Base-by-base conservation (phyloP, 1,284 basidiomycete genomes). In the Trametes sp. region DNA sequence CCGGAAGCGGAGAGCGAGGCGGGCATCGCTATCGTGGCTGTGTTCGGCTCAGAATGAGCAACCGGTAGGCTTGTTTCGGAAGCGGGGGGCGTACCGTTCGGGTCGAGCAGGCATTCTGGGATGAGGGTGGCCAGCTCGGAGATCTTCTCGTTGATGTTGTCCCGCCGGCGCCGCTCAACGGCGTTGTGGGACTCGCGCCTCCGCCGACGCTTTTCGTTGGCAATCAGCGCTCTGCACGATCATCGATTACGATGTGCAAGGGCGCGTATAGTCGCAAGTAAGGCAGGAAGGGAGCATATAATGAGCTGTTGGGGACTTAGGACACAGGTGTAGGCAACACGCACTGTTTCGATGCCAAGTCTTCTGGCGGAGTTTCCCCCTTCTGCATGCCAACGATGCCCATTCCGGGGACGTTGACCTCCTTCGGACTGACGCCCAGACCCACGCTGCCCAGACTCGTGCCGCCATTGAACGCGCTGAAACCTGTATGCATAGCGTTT, bases 141-240 rank as follows among this genome's bases (percentile, higher is more conserved):
- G 70, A 97, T 97, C 77, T 93, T 93, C 79, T 96, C 95, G 77
- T 97, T 97, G 76, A 97, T 97, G 75, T 95, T 96, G 74, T 96
- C 95, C 50, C 95, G 77, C 57, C 95, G 76, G 29, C 95, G 80
- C 21, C 95, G 82, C 79, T 97, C 95, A 66, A 97, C 95, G 4
- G 94, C 94, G 72, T 96, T 96, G 75, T 96, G 95, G 7, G 88
- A 91, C 77, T 96, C 94, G 62, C 94, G 80, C 51, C 94, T 79
- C 46, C 91, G 80, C 10, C 92, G 78, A 13, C 93, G 80, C 75
- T 95, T 95, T 78, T 96, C 94, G 67, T 81, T 87, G 56, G 84
- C 88, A 19, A 89, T 75, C 33, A 82, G 60, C 13, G 81, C 81
- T 59, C 75, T 77, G 56, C 33, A 24, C 46, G 42, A 53, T 57